Conservation (phyloP, 2,329 filamentous ascomycete species). For the Seiridium unicorne region DNA sequence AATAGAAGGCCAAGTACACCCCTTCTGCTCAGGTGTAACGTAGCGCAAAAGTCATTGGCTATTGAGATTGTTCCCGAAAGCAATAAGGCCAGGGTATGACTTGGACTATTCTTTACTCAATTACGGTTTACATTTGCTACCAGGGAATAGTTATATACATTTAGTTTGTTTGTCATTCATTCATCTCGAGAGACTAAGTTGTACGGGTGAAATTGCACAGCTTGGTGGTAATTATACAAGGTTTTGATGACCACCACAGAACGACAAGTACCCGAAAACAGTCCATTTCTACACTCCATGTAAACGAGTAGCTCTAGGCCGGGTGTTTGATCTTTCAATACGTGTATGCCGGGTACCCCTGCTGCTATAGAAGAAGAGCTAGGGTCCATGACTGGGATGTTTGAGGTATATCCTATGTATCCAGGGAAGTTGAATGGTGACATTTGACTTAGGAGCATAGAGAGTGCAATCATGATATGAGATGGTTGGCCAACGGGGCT, state of each 20-base stretch:
- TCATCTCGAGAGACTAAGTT: too few species aligned
- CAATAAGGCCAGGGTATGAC: conserved; percentile 75
- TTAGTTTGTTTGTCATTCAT: conserved; percentile 92
- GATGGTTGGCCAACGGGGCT: too few species aligned
- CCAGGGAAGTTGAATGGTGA: conserved; percentile 73
- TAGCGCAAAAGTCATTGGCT: conserved; percentile 90
- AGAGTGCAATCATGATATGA: too few species aligned
- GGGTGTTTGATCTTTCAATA: conserved; percentile 73
- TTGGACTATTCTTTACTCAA: conserved; percentile 92
- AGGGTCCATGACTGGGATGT: conserved; percentile 89
- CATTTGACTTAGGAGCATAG: conserved; percentile 50
- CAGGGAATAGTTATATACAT: conserved; percentile 75
- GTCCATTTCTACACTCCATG: conserved; percentile 88
- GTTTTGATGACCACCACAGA: conserved; percentile 83
- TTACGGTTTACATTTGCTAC: conserved; percentile 89
- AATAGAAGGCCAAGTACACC: conserved; percentile 83
- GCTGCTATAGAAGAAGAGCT: conserved; percentile 94
- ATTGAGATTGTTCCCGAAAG: conserved; percentile 89
- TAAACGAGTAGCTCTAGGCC: conserved; percentile 86
- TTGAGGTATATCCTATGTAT: conserved; percentile 97
- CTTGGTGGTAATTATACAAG: conserved; percentile 95
- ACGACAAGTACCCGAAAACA: conserved; percentile 85
- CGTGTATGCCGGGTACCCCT: conserved; percentile 89
- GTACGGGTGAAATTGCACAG: conserved; percentile 55
- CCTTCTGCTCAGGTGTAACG: conserved; percentile 56